Percentiles rank a stretch among this genome's conserved stretches.
Conservation (phyloP, 495 filamentous ascomycete species). For the Rhypophila decipiens region DNA sequence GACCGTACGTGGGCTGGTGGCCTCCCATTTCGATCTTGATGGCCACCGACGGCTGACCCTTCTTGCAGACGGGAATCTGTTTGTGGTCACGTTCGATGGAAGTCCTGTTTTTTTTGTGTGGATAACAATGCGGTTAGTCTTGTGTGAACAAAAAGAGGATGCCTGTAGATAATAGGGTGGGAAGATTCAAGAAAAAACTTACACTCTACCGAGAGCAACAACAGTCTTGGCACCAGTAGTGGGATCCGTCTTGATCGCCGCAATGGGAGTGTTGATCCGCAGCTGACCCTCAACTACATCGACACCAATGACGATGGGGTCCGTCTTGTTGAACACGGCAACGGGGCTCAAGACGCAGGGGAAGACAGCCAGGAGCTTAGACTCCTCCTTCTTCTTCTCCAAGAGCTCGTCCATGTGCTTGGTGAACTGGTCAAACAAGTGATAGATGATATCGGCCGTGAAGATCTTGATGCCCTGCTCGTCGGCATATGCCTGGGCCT, state of each 20-base stretch:
- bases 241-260: slow-evolving; percentile 73
- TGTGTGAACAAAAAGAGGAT: slow-evolving; percentile 8
- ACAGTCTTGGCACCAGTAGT: slow-evolving; percentile 77
- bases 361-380: slow-evolving; percentile 92
- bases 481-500: slow-evolving; percentile 84
- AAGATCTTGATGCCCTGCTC: slow-evolving; percentile 97
- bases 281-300: slow-evolving; percentile 90
- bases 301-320: slow-evolving; percentile 91
- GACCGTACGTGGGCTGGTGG: slow-evolving; percentile 91
- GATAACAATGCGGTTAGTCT: slow-evolving; percentile 7
- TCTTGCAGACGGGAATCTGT: slow-evolving; percentile 81
- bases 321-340: slow-evolving; percentile 97
- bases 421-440: slow-evolving; percentile 94
- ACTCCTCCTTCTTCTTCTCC: slow-evolving; percentile 92
- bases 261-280: slow-evolving; percentile 78
- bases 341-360: slow-evolving; percentile 85
- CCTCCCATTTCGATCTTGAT: slow-evolving; percentile 93
- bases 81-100: slow-evolving; percentile 98
- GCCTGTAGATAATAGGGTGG: background rate
- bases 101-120: slow-evolving; percentile 46
- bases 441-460: slow-evolving; percentile 98
- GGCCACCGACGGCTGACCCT: slow-evolving; percentile 91
- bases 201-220: slow-evolving; percentile 87
- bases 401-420: slow-evolving; percentile 81
- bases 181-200: slow-evolving; percentile 50